Percentiles rank a stretch among this genome's conserved stretches.
Evolutionary conservation across 108 stramenopile species (phyloP).

Genomic region (Cyclotella choctawhatcheeana): DNA sequence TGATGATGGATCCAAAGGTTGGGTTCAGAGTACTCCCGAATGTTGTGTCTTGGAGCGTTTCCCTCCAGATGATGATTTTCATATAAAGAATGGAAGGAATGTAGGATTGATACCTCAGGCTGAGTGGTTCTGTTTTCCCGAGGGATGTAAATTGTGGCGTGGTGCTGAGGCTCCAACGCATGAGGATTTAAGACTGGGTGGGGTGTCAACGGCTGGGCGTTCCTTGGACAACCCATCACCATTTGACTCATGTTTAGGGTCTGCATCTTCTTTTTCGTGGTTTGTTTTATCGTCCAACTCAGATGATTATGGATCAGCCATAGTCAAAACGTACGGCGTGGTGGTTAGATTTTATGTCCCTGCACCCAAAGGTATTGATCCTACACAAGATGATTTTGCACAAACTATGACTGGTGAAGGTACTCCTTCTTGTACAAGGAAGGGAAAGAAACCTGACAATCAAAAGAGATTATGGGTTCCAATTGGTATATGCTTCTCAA

Average conservation of each 20-base stretch:
- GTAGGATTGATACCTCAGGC: constrained; percentile 69
- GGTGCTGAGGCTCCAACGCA: constrained; percentile 75
- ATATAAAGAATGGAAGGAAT: constrained; percentile 59
- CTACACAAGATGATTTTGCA: constrained; percentile 82
- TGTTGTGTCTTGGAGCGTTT: constrained; percentile 81
- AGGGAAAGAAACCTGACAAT: constrained; percentile 11
- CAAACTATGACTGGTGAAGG: constrained; percentile 48
- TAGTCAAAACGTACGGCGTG: constrained; percentile 82
- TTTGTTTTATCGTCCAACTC: constrained; percentile 86
- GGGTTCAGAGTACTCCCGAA: constrained; percentile 83
- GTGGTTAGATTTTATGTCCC: constrained; percentile 86
- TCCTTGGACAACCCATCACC: constrained; percentile 59
- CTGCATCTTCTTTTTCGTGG: constrained; percentile 87
- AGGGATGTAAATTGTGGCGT: constrained; percentile 83
- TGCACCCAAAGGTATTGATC: constrained; percentile 80
- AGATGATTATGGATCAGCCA: constrained; percentile 79
- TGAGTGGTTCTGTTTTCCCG: constrained; percentile 91
- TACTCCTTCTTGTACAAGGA: neutral
- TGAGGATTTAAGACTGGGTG: constrained; percentile 67
- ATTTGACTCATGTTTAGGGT: constrained; percentile 82
- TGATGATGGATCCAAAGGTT: constrained; percentile 80
- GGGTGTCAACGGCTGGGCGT: constrained; percentile 72
- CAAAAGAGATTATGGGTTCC: constrained; percentile 79
- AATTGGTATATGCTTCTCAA: constrained; percentile 77
- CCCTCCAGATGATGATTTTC: constrained; percentile 79